Conservation (phyloP, 352 stramenopile genomes). For the Pythium oligandrum region DNA sequence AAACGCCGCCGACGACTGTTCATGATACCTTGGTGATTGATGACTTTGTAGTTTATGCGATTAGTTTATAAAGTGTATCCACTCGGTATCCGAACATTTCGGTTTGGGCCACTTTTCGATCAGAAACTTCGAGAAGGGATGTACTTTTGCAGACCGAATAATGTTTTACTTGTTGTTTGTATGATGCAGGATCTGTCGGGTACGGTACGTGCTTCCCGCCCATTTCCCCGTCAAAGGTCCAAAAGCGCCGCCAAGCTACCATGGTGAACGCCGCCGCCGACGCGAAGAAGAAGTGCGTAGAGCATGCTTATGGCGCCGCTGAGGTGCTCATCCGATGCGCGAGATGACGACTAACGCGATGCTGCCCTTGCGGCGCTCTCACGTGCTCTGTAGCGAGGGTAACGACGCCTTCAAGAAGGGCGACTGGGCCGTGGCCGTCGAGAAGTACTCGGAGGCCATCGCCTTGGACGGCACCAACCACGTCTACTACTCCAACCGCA, state of each 20-base stretch:
- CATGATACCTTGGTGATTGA: no score
- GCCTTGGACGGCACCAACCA: slow-evolving; percentile 84
- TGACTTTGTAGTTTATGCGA: no score
- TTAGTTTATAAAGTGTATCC: no score
- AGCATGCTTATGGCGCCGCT: no score
- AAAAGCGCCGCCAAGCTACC: background rate
- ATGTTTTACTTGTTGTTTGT: background rate
- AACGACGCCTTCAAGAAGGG: slow-evolving; percentile 93
- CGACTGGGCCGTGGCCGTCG: slow-evolving; percentile 86
- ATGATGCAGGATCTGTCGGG: background rate
- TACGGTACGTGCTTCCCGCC: slow-evolving; percentile 3
- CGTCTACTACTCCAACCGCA: slow-evolving; percentile 94
- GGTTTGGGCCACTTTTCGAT: background rate
- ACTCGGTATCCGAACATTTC: no score
- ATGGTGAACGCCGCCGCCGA: slow-evolving; percentile 75
- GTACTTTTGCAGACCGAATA: slow-evolving; percentile 8
- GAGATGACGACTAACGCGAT: no score
- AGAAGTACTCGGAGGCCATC: slow-evolving; percentile 92
- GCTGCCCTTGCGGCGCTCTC: no score
- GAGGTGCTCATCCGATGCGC: no score
- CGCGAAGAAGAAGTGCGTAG: slow-evolving; percentile 75
- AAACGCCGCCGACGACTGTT: no score
- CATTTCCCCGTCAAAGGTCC: background rate
- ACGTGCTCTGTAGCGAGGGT: slow-evolving; percentile 62
- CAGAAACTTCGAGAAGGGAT: background rate